phyloP scores from a whole-genome alignment of 768 basidiomycete genomes.

The Termitomyces sp. region DNA sequence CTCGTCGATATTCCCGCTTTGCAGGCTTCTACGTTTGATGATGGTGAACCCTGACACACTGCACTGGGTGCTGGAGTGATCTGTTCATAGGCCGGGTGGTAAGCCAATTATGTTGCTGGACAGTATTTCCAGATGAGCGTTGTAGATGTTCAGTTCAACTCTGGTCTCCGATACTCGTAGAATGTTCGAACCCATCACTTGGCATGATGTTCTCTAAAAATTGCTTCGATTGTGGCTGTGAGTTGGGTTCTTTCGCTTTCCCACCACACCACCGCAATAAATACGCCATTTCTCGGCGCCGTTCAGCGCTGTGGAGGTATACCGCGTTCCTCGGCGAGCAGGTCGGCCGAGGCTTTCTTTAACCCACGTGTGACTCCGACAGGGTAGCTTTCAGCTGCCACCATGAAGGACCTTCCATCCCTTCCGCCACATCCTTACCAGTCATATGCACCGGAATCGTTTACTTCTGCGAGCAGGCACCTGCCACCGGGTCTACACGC shows the following conservation, averaged over 20 bases:
- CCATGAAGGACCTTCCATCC: not conserved
- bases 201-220: not conserved
- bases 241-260: not conserved
- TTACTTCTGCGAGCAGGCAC: not conserved
- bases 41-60: too few species aligned
- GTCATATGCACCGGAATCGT: not conserved
- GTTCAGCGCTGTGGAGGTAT: not conserved
- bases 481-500: not conserved
- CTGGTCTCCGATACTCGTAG: not conserved
- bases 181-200: not conserved
- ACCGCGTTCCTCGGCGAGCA: not conserved
- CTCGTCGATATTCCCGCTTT: too few species aligned
- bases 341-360: not conserved
- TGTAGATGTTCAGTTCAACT: too few species aligned
- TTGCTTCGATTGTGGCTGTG: not conserved
- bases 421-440: not conserved
- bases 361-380: not conserved
- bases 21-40: too few species aligned
- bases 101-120: too few species aligned
- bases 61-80: too few species aligned
- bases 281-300: not conserved
- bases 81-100: too few species aligned
- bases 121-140: too few species aligned
- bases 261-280: not conserved
- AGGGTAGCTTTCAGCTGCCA: too few species aligned